Base-by-base conservation (phyloP, 192 early-diverging fungal species). In the Lunasporangiospora selenospora region DNA sequence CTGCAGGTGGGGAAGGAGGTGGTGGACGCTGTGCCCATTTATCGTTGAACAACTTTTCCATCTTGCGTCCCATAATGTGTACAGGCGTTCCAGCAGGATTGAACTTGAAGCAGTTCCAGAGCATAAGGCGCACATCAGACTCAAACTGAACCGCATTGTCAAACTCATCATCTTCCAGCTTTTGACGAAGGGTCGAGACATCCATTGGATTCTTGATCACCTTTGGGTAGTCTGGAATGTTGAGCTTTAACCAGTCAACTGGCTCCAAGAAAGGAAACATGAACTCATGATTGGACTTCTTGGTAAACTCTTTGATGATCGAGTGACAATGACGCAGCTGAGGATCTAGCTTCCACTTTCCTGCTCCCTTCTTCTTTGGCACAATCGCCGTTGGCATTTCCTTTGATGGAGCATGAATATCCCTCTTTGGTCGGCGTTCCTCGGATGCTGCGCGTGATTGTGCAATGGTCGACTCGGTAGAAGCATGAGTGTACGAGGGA, bases 161-260 rank as follows among this genome's bases (percentile, higher is more conserved):
- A 64, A 95, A 95, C 23, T 85, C 79, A 44, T 77, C 80, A 4
- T 66, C 55, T 15, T 88, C 84, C 15, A 93, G 66, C 53, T 89
- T 91, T 37, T 78, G 70, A 19, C 75, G 61, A 8, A 93, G 80
- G 2, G 92, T 93, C 13, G 80, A 80, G 36, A 95, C 53, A 58
- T 93, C 92, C 91, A 95, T 95, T 0, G 92, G 92, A 38, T 82
- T 36, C 58, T 90, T 91, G 46, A 95, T 85, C 42, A 98, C 75
- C 6, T 79, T 78, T 13, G 86, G 84, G 80, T 99, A 99, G 59
- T 90, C 87, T n/a, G 96, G 98, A 47, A 98, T 95, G 53, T 86
- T 85, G 45, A 98, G 84, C 2, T 82, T 84, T 9, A 94, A 83
- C 9, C 81, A 86, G 57, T 98, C 95, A 26, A 99, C 96, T 1